phyloP scores from a whole-genome alignment of 1,284 basidiomycete genomes.

The Ganoderma leucocontextum region DNA sequence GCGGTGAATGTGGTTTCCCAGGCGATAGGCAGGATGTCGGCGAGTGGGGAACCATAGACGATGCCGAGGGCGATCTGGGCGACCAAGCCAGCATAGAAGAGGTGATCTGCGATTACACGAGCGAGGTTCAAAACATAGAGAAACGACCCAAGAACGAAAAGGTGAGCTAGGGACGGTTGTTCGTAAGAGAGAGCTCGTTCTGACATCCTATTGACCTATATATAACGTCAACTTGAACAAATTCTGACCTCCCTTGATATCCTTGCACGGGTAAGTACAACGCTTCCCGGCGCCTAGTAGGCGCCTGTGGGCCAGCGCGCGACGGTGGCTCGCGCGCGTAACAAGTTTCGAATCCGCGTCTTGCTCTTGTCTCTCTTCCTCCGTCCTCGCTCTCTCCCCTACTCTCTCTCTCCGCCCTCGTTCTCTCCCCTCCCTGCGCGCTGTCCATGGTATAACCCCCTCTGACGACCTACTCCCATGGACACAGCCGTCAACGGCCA shows the following conservation, averaged over 20 bases:
- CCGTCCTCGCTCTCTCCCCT: neutral
- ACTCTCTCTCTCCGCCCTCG: neutral
- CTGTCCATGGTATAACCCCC: constrained; percentile 24
- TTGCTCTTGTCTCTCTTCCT: too few species aligned
- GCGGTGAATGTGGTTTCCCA: constrained; percentile 53
- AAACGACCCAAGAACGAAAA: constrained; percentile 38
- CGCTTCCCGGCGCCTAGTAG: neutral
- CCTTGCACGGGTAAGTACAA: too few species aligned
- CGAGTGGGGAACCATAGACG: constrained; percentile 54
- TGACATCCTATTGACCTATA: neutral
- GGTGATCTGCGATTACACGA: constrained; percentile 32
- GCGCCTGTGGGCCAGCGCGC: neutral
- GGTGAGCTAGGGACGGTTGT: constrained; percentile 32
- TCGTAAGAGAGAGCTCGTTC: constrained; percentile 32
- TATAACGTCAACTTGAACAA: too few species aligned
- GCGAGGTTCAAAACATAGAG: constrained; percentile 38
- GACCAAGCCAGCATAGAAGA: constrained; percentile 41
- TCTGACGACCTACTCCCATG: constrained; percentile 17
- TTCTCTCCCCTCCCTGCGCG: constrained; percentile 2
- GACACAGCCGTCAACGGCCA: constrained; percentile 33
- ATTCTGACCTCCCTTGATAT: too few species aligned
- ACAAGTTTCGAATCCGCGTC: neutral
- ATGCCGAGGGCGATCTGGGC: constrained; percentile 58
- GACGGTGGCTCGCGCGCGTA: constrained; percentile 3
- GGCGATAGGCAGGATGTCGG: constrained; percentile 46